phyloP scores from a whole-genome alignment of 768 basidiomycete genomes.

The Suillus weaverae region DNA sequence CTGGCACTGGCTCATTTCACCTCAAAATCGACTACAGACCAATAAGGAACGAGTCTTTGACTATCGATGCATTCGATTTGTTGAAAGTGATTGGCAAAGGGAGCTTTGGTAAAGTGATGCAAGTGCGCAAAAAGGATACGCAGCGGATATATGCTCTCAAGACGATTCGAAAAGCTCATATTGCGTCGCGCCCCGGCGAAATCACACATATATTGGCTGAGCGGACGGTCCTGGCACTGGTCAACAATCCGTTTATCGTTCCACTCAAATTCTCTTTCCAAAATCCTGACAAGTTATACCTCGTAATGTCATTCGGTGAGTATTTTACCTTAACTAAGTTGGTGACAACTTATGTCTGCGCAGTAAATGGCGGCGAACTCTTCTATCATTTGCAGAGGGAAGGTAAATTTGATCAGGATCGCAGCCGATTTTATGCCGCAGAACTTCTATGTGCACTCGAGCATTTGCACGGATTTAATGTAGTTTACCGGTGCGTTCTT shows the following conservation, averaged over 20 bases:
- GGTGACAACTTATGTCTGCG: not conserved
- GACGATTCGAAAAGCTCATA: constrained; percentile 97
- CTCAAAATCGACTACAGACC: constrained; percentile 95
- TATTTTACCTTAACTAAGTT: constrained; percentile 3
- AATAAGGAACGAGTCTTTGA: constrained; percentile 75
- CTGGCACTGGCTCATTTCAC: constrained; percentile 89
- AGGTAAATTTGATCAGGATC: constrained; percentile 91
- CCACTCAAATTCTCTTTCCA: constrained; percentile 99
- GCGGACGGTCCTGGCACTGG: constrained; percentile 92
- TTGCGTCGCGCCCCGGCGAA: constrained; percentile 93
- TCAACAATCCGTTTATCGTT: constrained; percentile 99
- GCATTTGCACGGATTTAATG: constrained; percentile 96
- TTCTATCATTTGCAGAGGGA: constrained; percentile 98
- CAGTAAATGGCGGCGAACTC: constrained; percentile 95
- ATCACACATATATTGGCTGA: constrained; percentile 98
- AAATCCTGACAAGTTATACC: constrained; percentile 93
- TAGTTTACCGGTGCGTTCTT: constrained; percentile 82
- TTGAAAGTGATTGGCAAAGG: constrained; percentile 99
- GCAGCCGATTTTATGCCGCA: constrained; percentile 97
- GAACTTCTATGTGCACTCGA: constrained; percentile 94
- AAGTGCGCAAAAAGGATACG: constrained; percentile 98
- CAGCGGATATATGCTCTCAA: constrained; percentile 97
- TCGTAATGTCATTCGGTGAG: constrained; percentile 94
- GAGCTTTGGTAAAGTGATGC: constrained; percentile 98
- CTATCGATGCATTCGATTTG: constrained; percentile 96